Percentiles rank a stretch among this genome's conserved stretches.
Evolutionary conservation across 108 stramenopile species (phyloP).

Genomic region (Fragilaria radians): DNA sequence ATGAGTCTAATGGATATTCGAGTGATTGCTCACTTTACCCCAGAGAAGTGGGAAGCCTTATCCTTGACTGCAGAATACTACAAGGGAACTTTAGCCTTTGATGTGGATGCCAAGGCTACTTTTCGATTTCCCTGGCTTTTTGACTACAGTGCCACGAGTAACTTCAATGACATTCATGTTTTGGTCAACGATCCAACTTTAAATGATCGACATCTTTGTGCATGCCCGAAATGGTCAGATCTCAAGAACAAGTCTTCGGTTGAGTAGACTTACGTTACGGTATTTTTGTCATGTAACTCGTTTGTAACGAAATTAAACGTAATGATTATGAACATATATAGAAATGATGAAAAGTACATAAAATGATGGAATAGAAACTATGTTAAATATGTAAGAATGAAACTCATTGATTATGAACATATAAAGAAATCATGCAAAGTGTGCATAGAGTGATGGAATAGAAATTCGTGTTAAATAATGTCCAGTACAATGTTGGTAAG

Average conservation of each 20-base stretch:
- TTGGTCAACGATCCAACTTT: constrained; percentile 48
- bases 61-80: constrained; percentile 70
- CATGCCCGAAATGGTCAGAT: constrained; percentile 64
- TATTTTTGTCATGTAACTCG: no score
- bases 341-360: no score
- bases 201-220: constrained; percentile 65
- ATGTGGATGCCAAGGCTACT: constrained; percentile 35
- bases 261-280: no score
- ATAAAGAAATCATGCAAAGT: no score
- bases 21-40: constrained; percentile 62
- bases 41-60: constrained; percentile 65
- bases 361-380: no score
- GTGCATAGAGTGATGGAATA: no score
- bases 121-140: constrained; percentile 47
- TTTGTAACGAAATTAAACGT: no score
- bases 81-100: constrained; percentile 40
- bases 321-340: no score
- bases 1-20: constrained; percentile 78
- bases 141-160: constrained; percentile 36
- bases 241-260: constrained; percentile 5
- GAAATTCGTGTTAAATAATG: no score
- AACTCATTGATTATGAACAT: no score
- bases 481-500: no score
- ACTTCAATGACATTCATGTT: constrained; percentile 45
- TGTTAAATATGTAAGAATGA: no score